Conservation (phyloP, 2,329 filamentous ascomycete species). For the Raffaelea albimanens region DNA sequence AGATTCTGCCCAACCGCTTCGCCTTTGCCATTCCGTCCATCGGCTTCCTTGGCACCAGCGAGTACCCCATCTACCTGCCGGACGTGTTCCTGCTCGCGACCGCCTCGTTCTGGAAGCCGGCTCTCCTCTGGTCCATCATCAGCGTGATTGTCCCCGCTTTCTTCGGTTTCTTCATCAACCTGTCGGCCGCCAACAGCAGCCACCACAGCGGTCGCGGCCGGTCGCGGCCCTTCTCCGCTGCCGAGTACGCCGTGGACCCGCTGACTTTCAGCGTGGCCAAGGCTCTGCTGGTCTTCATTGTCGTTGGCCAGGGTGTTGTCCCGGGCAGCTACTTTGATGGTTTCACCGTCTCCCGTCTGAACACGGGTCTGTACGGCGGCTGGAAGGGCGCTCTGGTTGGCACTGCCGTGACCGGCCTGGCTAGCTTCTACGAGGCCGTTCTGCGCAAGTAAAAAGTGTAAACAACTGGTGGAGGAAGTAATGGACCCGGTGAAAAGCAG, state of each 20-base stretch:
- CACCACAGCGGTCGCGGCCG: conserved; percentile 30
- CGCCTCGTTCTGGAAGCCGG: conserved; percentile 73
- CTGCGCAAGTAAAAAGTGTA: conserved; percentile 47
- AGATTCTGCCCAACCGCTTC: conserved; percentile 63
- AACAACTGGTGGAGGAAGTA: too few relatives aligned
- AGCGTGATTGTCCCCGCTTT: conserved; percentile 60
- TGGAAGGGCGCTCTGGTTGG: conserved; percentile 62
- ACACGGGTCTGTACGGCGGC: conserved; percentile 59
- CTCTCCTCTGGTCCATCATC: conserved; percentile 66
- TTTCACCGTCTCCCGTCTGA: conserved; percentile 52
- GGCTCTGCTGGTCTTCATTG: conserved; percentile 69
- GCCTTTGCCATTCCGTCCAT: conserved; percentile 64
- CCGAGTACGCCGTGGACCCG: conserved; percentile 64
- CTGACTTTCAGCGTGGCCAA: conserved; percentile 86
- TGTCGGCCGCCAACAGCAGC: conserved; percentile 47
- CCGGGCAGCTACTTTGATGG: conserved; percentile 53
- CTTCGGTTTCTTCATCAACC: conserved; percentile 83
- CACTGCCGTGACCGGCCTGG: conserved; percentile 55
- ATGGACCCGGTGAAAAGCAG: too few relatives aligned
- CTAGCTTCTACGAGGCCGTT: conserved; percentile 70
- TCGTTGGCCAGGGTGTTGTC: conserved; percentile 61
- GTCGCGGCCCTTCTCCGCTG: conserved; percentile 23
- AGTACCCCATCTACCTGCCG: conserved; percentile 58
- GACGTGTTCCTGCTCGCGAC: conserved; percentile 74
- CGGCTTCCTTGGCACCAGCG: conserved; percentile 41